phyloP scores from a whole-genome alignment of 257 asterid genomes.

The Fraxinus cuspidata region DNA sequence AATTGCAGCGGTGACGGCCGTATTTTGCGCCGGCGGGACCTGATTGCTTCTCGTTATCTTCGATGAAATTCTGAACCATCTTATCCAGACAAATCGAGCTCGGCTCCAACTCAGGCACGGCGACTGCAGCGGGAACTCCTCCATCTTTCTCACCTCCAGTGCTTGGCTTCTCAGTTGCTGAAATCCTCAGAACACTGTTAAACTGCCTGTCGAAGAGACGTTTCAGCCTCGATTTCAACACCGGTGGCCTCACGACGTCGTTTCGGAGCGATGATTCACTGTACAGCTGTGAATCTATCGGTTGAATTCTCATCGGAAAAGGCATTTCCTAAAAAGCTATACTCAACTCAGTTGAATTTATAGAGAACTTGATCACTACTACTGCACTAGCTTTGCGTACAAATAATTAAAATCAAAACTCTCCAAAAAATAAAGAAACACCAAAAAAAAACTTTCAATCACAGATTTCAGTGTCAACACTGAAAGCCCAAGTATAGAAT shows the following conservation, averaged over 20 bases:
- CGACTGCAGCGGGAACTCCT: not conserved
- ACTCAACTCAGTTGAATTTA: not conserved
- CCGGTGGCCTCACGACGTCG: conserved; percentile 54
- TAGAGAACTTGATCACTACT: not conserved
- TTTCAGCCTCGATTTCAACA: conserved; percentile 74
- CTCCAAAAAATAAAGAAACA: not conserved
- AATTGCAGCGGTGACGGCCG: conserved; percentile 77
- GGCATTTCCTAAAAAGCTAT: conserved; percentile 33
- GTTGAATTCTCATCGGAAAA: conserved; percentile 69
- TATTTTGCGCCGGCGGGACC: conserved; percentile 44
- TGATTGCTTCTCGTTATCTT: conserved; percentile 64
- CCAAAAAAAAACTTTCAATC: conserved; percentile 16
- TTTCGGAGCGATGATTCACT: conserved; percentile 38
- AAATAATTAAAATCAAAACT: not conserved
- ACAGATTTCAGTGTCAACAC: conserved; percentile 16
- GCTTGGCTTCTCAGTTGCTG: conserved; percentile 51
- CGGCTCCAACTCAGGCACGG: conserved; percentile 65
- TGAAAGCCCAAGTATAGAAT: conserved; percentile 6
- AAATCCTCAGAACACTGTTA: conserved; percentile 57
- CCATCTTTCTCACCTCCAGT: conserved; percentile 51
- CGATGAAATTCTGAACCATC: conserved; percentile 79
- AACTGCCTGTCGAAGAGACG: conserved; percentile 88
- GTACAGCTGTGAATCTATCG: conserved; percentile 52
- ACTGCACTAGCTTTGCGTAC: not conserved
- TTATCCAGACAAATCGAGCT: conserved; percentile 77